Evolutionary conservation across 2,329 filamentous ascomycete species (phyloP), one percentile per base, ranked within the genome.

Genomic region (Cercospora sp.): DNA sequence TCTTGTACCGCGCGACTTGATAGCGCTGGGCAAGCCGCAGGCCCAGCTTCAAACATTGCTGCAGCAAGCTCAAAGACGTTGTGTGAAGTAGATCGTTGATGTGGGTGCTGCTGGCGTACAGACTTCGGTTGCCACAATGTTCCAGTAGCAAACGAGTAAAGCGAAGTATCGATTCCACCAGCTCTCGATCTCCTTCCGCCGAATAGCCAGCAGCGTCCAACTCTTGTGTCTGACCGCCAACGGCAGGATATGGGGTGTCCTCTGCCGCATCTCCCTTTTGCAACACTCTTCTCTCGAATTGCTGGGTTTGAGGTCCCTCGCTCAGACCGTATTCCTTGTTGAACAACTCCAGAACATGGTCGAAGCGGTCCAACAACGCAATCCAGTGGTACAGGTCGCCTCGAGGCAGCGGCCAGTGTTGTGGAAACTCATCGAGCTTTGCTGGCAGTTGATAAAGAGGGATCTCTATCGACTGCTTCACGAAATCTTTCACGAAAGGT

Each of bases 331-430:
- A 99, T 72, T 88, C 89, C 66, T 87, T 85, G 79, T 90, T 93
- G 78, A 97, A 93, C 45, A 88, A 84, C 74, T 97, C 92, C 48
- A 99, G 83, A 71, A 98, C 89, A 76, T 87, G 88, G 80, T 99
- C 95, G 80, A 99, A 98, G 67, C 93, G 90, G 80, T 99, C 97
- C 68, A 99, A 83, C 26, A 97, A 86, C 30, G 92, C 90, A 73
- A 99, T 97, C 96, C 96, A 99, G 84, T 99, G 94, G 79, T 98
- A 98, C 31, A 98, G 84, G 79, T 99, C 95, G 69, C 95, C 96
- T 79, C 94, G 89, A 45, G 94, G 94, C 77, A 98, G 97, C 2
- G 94, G 93, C 95, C 95, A 99, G 86, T 90, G 86, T 72, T 90
- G 89, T 67, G 94, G 93, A 78, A 98, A 98, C 65, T 86, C 87